These are phyloP conservation scores for Boletus albobrunnescens DNA, from an alignment of 1,284 basidiomycete genomes.

Conservation along the genomic window DNA sequence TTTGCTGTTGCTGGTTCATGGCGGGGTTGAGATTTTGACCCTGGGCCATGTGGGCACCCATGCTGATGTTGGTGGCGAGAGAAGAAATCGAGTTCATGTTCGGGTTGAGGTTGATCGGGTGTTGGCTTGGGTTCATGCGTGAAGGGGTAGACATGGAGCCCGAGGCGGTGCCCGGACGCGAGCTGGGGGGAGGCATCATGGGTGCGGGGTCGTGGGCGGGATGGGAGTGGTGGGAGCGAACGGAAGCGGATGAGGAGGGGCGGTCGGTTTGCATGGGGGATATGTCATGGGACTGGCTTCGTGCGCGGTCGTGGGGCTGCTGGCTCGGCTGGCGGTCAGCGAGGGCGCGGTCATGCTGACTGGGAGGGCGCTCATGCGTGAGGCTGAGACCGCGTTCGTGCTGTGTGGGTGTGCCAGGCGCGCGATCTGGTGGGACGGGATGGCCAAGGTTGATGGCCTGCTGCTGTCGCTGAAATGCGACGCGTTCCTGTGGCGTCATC, in stretches of 20 bases:
- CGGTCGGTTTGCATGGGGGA: conserved; percentile 17
- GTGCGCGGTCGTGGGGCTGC: conserved; percentile 21
- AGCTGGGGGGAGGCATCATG: conserved; percentile 27
- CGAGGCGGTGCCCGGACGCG: conserved; percentile 28
- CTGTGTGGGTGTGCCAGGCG: conserved; percentile 18
- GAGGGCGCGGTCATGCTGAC: conserved; percentile 21
- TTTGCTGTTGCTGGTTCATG: conserved; percentile 17
- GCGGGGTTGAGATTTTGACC: conserved; percentile 10
- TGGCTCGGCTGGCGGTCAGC: conserved; percentile 21
- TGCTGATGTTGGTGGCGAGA: conserved; percentile 9
- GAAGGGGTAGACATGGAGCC: conserved; percentile 12
- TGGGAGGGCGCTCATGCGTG: conserved; percentile 24
- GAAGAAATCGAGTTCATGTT: conserved; percentile 18
- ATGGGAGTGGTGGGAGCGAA: conserved; percentile 31
- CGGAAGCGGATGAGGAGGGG: conserved; percentile 29
- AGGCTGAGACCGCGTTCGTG: conserved; percentile 20
- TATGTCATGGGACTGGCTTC: conserved; percentile 23
- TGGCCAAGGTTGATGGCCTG: conserved; percentile 10
- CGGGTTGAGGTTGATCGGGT: conserved; percentile 25
- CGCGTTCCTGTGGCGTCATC: conserved; percentile 22
- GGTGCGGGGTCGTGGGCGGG: conserved; percentile 17
- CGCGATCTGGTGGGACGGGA: conserved; percentile 16
- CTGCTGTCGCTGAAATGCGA: conserved; percentile 24
- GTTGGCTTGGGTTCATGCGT: conserved; percentile 24
- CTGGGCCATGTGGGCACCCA: conserved; percentile 15